Evolutionary conservation across 2,329 filamentous ascomycete genomes (phyloP).

Genomic region (Fonsecaea monophora): DNA sequence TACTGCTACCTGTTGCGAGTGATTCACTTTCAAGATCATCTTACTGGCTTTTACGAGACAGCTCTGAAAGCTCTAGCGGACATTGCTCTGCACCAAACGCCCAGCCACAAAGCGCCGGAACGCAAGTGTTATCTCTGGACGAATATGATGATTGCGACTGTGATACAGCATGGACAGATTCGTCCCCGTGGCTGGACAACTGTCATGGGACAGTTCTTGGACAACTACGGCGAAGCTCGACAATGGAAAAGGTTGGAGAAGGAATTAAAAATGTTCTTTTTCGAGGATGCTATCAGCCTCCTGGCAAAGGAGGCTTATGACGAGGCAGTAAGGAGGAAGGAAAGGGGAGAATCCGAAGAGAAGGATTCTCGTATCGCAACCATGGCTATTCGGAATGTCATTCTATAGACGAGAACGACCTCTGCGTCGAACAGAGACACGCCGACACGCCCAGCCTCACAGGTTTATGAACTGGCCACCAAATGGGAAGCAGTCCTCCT

Average conservation of each 20-base stretch:
- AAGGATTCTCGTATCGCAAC: conserved; percentile 14
- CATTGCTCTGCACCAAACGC: conserved; percentile 20
- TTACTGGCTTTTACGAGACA: conserved; percentile 25
- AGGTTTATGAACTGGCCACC: background rate
- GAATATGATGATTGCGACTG: conserved; percentile 27
- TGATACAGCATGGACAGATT: conserved; percentile 10
- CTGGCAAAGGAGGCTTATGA: conserved; percentile 22
- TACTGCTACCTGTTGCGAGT: conserved; percentile 25
- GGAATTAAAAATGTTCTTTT: conserved; percentile 24
- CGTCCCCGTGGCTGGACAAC: conserved; percentile 18
- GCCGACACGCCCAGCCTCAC: background rate
- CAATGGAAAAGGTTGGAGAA: conserved; percentile 25
- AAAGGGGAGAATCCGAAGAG: conserved; percentile 17
- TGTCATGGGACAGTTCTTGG: conserved; percentile 23
- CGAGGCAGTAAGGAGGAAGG: conserved; percentile 21
- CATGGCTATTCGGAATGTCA: conserved; percentile 28
- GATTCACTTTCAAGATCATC: conserved; percentile 23
- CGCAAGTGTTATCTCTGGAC: conserved; percentile 29
- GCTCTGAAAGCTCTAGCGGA: conserved; percentile 24
- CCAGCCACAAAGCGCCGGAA: conserved; percentile 18
- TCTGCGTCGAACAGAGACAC: background rate
- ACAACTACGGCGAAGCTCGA: conserved; percentile 20
- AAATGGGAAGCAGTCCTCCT: background rate
- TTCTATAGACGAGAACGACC: conserved; percentile 9
- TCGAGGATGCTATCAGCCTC: conserved; percentile 15